These are phyloP conservation scores for Chaetomidium leptoderma DNA, from an alignment of 495 filamentous ascomycete genomes.

Conservation along the genomic window DNA sequence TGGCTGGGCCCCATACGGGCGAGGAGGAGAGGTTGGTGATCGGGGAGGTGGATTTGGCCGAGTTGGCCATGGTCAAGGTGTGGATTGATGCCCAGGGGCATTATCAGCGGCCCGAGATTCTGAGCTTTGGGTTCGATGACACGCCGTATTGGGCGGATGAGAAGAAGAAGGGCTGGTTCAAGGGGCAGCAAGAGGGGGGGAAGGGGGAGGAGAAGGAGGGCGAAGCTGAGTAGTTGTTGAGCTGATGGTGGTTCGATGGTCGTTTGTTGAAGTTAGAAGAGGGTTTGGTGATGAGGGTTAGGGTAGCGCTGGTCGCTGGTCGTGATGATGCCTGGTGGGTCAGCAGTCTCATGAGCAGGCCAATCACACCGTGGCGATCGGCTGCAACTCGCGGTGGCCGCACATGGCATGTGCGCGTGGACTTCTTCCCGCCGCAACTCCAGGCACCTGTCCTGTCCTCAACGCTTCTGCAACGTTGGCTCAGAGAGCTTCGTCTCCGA, in stretches of 20 bases:
- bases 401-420: slow-evolving; percentile 10
- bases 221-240: too few relatives aligned
- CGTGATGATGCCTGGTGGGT: too few relatives aligned
- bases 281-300: too few relatives aligned
- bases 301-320: too few relatives aligned
- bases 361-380: background rate
- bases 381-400: background rate
- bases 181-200: background rate
- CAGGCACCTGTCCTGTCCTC: slow-evolving; percentile 1
- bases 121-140: slow-evolving; percentile 33
- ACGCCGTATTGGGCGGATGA: slow-evolving; percentile 36
- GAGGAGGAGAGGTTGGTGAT: slow-evolving; percentile 33
- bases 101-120: slow-evolving; percentile 41
- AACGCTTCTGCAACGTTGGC: too few relatives aligned
- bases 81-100: slow-evolving; percentile 41
- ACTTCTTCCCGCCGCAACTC: background rate
- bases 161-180: slow-evolving; percentile 15
- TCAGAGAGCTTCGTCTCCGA: too few relatives aligned
- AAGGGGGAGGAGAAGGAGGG: background rate
- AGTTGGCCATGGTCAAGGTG: slow-evolving; percentile 36
- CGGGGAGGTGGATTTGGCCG: slow-evolving; percentile 39
- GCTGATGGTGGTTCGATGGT: too few relatives aligned
- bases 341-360: background rate
- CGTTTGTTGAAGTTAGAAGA: too few relatives aligned
- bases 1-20: slow-evolving; percentile 36